These are phyloP conservation scores for Eutrema heterophyllum DNA, from an alignment of 345 rosid genomes.

Conservation along the genomic window DNA sequence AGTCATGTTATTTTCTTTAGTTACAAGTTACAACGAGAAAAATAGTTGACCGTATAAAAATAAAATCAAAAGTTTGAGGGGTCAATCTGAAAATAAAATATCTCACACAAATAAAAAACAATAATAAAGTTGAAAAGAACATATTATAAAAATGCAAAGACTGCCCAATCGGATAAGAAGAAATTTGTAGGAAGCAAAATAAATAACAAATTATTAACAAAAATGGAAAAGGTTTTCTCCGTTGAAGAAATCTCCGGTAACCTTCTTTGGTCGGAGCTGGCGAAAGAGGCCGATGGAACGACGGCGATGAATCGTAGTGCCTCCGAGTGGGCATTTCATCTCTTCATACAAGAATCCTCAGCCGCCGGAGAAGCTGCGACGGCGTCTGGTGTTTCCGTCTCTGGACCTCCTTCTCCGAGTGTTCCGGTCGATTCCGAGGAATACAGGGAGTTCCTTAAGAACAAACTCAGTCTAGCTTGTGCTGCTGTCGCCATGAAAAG, in stretches of 20 bases:
- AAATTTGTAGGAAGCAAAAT: background rate
- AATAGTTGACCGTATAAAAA: background rate
- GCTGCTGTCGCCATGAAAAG: slow-evolving; percentile 72
- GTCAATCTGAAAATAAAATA: background rate
- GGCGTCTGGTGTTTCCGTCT: slow-evolving; percentile 31
- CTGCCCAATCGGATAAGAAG: slow-evolving; percentile 31
- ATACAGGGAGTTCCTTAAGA: slow-evolving; percentile 54
- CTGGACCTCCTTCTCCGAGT: slow-evolving; percentile 23
- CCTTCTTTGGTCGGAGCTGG: slow-evolving; percentile 39
- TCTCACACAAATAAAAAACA: background rate
- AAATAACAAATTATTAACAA: background rate
- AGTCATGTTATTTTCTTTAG: background rate
- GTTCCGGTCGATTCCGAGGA: slow-evolving; percentile 41
- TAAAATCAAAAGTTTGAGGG: background rate
- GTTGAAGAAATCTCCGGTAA: slow-evolving; percentile 62
- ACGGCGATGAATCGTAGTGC: slow-evolving; percentile 50
- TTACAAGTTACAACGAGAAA: background rate
- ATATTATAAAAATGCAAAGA: background rate
- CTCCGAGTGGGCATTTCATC: slow-evolving; percentile 82
- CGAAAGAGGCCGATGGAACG: background rate
- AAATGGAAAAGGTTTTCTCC: slow-evolving; percentile 53
- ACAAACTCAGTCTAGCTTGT: slow-evolving; percentile 63
- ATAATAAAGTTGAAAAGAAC: background rate
- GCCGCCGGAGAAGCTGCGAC: slow-evolving; percentile 27
- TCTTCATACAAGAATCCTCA: slow-evolving; percentile 51